Percentiles rank a stretch among this genome's conserved stretches.
phyloP scores from a whole-genome alignment of 345 rosid genomes.

The Gossypium herbaceum region DNA sequence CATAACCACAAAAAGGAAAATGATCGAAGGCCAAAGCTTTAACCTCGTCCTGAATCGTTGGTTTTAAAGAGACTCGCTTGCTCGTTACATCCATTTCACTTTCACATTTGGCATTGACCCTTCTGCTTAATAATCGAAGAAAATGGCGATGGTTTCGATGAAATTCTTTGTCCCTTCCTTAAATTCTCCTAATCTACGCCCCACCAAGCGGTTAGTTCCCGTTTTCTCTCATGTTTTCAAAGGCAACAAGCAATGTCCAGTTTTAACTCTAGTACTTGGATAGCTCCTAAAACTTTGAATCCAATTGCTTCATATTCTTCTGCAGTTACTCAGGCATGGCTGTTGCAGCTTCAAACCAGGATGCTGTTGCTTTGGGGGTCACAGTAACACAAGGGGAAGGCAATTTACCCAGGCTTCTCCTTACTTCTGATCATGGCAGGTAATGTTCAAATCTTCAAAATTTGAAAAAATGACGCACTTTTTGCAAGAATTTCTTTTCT shows the following conservation, averaged over 20 bases:
- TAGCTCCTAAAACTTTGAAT: not conserved
- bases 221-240: not conserved
- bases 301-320: not conserved
- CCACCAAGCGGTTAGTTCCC: conserved; percentile 46
- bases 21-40: not conserved
- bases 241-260: not conserved
- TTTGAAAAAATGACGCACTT: not conserved
- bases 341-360: conserved; percentile 35
- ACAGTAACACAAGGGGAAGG: conserved; percentile 77
- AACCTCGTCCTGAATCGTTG: not conserved
- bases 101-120: not conserved
- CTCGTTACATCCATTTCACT: not conserved
- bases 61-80: not conserved
- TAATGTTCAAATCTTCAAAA: conserved; percentile 13
- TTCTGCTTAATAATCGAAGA: conserved; percentile 7
- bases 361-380: conserved; percentile 40
- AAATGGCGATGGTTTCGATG: conserved; percentile 62
- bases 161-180: conserved; percentile 40
- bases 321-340: conserved; percentile 53
- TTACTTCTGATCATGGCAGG: conserved; percentile 74
- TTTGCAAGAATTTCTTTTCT: not conserved
- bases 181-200: conserved; percentile 33
- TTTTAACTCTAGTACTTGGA: not conserved
- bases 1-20: not conserved
- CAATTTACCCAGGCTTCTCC: conserved; percentile 76